Percentiles rank a stretch among this genome's conserved stretches.
Evolutionary conservation across 177 flowering plant genomes (phyloP).

Genomic region (Telopea speciosissima): DNA sequence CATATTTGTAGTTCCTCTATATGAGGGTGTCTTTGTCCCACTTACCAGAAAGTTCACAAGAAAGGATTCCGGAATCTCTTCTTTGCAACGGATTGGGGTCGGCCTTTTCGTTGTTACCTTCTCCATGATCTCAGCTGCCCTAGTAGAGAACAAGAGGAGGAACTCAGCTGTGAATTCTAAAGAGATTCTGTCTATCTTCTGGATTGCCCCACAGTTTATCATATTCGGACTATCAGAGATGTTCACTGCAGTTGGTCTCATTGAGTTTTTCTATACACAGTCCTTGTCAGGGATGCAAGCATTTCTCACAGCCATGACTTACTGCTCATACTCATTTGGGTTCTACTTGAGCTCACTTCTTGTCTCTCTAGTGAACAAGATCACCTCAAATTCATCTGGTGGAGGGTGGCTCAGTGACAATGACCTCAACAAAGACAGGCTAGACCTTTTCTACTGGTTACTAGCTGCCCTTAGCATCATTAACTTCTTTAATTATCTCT

Average conservation of each 20-base stretch:
- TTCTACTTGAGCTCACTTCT: conserved; percentile 78
- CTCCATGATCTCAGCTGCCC: conserved; percentile 84
- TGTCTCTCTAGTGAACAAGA: conserved; percentile 72
- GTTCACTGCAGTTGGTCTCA: conserved; percentile 86
- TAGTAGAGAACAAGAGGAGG: conserved; percentile 69
- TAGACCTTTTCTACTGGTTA: conserved; percentile 89
- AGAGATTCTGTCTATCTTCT: conserved; percentile 54
- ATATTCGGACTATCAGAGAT: conserved; percentile 87
- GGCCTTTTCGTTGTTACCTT: conserved; percentile 73
- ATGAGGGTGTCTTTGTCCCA: conserved; percentile 64
- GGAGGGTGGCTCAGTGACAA: conserved; percentile 79
- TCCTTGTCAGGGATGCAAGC: conserved; percentile 74
- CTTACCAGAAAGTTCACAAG: conserved; percentile 54
- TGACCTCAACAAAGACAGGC: conserved; percentile 76
- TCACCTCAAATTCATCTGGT: conserved; percentile 36
- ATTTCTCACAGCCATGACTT: conserved; percentile 79
- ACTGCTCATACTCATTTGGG: conserved; percentile 92
- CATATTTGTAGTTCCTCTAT: conserved; percentile 71
- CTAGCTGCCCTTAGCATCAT: conserved; percentile 77
- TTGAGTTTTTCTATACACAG: conserved; percentile 92
- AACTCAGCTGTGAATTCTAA: conserved; percentile 22
- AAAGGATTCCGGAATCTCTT: conserved; percentile 60
- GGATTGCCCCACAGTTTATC: conserved; percentile 80
- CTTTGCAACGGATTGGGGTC: conserved; percentile 56
- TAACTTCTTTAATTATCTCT: conserved; percentile 76